Evolutionary conservation across 805 yeast genomes (phyloP).

Genomic region (Kregervanrija pseudodelftensis): DNA sequence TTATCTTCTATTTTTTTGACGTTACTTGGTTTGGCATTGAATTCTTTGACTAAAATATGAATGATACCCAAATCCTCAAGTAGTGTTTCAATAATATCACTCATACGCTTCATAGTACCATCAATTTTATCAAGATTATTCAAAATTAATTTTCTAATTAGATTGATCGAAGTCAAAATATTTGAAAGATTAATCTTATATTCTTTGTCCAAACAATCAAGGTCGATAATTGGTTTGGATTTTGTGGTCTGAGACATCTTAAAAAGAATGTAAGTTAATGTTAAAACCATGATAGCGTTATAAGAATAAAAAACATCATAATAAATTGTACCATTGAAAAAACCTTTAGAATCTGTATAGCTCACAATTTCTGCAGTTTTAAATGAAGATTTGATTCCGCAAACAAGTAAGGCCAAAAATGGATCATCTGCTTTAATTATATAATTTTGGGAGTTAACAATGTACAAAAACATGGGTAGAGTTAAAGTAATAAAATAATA

Average conservation of each 20-base stretch:
- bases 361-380: conserved; percentile 32
- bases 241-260: conserved; percentile 14
- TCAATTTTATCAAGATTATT: conserved; percentile 29
- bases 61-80: conserved; percentile 35
- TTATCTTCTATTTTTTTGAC: conserved; percentile 24
- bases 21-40: conserved; percentile 22
- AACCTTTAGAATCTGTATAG: conserved; percentile 29
- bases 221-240: conserved; percentile 19
- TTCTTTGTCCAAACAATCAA: conserved; percentile 20
- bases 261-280: conserved; percentile 33
- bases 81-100: conserved; percentile 36
- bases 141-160: conserved; percentile 27
- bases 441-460: conserved; percentile 30
- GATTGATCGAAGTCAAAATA: conserved; percentile 27
- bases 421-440: conserved; percentile 35
- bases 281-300: conserved; percentile 34
- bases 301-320: conserved; percentile 39
- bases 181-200: conserved; percentile 23
- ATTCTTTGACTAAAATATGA: conserved; percentile 23
- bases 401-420: conserved; percentile 30
- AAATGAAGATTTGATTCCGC: conserved; percentile 35
- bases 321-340: conserved; percentile 38
- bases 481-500: conserved; percentile 35
- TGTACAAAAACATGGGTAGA: conserved; percentile 36
- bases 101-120: conserved; percentile 36